These are phyloP conservation scores for Fusarium sp. DNA, from an alignment of 2,329 filamentous ascomycete species.

Conservation along the genomic window DNA sequence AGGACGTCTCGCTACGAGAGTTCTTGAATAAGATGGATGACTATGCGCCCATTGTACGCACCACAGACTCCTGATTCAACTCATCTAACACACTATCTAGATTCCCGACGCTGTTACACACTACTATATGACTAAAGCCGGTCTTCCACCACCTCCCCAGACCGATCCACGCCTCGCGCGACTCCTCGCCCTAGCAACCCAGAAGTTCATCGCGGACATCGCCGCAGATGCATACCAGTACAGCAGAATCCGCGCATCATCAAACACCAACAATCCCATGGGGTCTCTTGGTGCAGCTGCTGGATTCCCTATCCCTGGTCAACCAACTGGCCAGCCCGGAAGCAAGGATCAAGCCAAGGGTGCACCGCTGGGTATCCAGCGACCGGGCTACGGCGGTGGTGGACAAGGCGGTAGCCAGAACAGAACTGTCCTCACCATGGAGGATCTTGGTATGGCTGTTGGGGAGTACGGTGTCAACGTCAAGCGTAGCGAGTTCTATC, in stretches of 20 bases:
- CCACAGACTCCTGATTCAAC: neutral
- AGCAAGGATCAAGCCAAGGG: conserved; percentile 66
- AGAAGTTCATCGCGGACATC: conserved; percentile 98
- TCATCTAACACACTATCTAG: conserved; percentile 47
- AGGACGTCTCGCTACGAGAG: conserved; percentile 91
- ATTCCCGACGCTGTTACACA: conserved; percentile 97
- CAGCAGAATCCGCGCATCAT: conserved; percentile 91
- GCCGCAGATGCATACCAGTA: conserved; percentile 98
- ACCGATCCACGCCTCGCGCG: conserved; percentile 91
- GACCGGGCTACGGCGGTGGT: conserved; percentile 85
- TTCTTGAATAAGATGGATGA: conserved; percentile 98
- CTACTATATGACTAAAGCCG: conserved; percentile 97
- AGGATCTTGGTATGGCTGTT: conserved; percentile 97
- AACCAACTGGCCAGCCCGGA: conserved; percentile 65
- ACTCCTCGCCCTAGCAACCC: conserved; percentile 94
- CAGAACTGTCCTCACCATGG: conserved; percentile 95
- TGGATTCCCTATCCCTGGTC: conserved; percentile 72
- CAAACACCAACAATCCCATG: conserved; percentile 89
- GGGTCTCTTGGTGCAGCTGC: conserved; percentile 81
- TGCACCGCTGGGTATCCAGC: conserved; percentile 75
- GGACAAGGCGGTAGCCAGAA: conserved; percentile 90
- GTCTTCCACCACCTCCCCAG: conserved; percentile 89
- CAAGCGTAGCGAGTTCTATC: conserved; percentile 96
- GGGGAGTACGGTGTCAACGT: conserved; percentile 98
- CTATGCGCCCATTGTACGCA: conserved; percentile 89